These are phyloP conservation scores for Pterocarpus santalinus DNA, from an alignment of 306 rosid genomes.

Conservation along the genomic window DNA sequence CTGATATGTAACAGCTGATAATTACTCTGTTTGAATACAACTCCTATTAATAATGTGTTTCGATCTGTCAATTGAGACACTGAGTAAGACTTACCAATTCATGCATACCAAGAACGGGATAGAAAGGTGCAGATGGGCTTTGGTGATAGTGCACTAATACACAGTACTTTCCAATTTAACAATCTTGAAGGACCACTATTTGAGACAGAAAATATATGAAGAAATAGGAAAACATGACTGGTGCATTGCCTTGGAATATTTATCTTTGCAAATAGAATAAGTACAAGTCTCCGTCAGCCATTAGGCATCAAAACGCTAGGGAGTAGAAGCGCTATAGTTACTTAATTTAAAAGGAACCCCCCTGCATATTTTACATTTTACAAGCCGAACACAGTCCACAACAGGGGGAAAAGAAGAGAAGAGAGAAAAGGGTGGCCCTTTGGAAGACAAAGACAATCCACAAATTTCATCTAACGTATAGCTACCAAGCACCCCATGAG, in stretches of 20 bases:
- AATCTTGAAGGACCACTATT: constrained; percentile 18
- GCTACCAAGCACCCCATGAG: constrained; percentile 94
- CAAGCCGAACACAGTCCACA: constrained; percentile 33
- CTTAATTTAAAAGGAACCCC: not conserved
- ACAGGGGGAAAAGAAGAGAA: not conserved
- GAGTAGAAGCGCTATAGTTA: not conserved
- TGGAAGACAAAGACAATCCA: constrained; percentile 12
- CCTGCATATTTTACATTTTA: not conserved
- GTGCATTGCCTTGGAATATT: constrained; percentile 21
- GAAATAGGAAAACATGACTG: constrained; percentile 26
- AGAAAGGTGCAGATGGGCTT: not conserved
- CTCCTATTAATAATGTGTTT: not conserved
- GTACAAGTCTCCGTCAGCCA: constrained; percentile 24
- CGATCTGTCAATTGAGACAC: not conserved
- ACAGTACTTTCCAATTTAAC: constrained; percentile 9
- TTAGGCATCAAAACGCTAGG: constrained; percentile 2
- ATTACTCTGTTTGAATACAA: not conserved
- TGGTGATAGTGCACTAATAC: not conserved
- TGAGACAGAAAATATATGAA: constrained; percentile 19
- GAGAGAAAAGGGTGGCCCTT: not conserved
- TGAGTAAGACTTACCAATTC: not conserved
- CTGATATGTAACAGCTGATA: constrained; percentile 4
- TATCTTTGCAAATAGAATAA: constrained; percentile 21
- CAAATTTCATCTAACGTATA: constrained; percentile 50
- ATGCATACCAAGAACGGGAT: not conserved